These are phyloP conservation scores for Penicillium arizonense DNA, from an alignment of 495 filamentous ascomycete genomes.

Conservation along the genomic window DNA sequence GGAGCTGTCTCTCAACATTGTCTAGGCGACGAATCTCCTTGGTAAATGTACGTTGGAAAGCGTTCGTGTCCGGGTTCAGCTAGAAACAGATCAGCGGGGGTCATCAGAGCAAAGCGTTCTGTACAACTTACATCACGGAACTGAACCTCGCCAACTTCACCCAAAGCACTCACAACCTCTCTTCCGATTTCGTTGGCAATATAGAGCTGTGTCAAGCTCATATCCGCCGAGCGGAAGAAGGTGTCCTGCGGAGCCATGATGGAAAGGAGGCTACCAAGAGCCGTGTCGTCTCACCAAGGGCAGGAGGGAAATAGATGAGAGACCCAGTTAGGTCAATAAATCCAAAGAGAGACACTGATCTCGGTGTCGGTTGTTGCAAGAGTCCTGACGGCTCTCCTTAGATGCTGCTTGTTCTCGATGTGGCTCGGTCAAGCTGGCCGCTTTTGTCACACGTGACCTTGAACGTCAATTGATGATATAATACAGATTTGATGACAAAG, in stretches of 20 bases:
- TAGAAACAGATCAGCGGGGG: slow-evolving; percentile 29
- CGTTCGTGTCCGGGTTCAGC: slow-evolving; percentile 89
- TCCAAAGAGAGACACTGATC: slow-evolving; percentile 17
- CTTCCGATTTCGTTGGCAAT: slow-evolving; percentile 97
- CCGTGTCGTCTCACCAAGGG: slow-evolving; percentile 27
- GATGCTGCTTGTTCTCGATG: slow-evolving; percentile 10
- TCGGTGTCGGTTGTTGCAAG: slow-evolving; percentile 1
- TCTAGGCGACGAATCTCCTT: slow-evolving; percentile 95
- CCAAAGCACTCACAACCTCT: slow-evolving; percentile 94
- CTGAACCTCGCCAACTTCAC: slow-evolving; percentile 92
- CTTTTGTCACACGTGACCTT: neutral
- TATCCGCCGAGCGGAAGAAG: slow-evolving; percentile 99
- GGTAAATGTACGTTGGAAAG: slow-evolving; percentile 96
- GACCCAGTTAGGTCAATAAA: neutral
- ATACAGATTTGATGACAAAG: no score
- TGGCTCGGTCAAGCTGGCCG: slow-evolving; percentile 22
- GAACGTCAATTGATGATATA: no score
- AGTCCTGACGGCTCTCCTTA: neutral
- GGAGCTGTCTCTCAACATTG: slow-evolving; percentile 96
- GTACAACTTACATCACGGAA: slow-evolving; percentile 83
- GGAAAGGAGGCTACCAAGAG: slow-evolving; percentile 28
- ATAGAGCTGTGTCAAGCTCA: slow-evolving; percentile 99
- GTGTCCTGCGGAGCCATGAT: slow-evolving; percentile 70
- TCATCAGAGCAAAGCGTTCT: neutral
- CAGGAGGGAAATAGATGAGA: slow-evolving; percentile 8